Evolutionary conservation across 2,329 filamentous ascomycete species (phyloP).

Genomic region (Xylaria polymorpha): DNA sequence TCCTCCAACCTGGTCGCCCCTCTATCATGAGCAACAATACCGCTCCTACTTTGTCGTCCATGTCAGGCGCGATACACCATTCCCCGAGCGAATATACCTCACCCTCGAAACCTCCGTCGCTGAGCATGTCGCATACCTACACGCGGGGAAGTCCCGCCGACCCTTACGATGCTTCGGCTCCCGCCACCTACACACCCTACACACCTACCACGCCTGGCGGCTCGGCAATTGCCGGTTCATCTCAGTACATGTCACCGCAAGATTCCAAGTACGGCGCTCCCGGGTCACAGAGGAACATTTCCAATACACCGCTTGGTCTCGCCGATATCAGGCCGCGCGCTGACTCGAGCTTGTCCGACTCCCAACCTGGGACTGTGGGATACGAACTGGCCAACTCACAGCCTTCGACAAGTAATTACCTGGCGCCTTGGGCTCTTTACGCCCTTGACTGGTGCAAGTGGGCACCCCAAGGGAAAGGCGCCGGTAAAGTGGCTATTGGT

Average conservation of each 20-base stretch:
- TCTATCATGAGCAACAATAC: slow-evolving; percentile 57
- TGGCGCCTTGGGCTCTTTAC: slow-evolving; percentile 95
- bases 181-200: slow-evolving; percentile 65
- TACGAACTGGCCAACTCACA: slow-evolving; percentile 75
- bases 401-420: slow-evolving; percentile 86
- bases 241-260: slow-evolving; percentile 73
- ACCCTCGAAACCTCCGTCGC: slow-evolving; percentile 73
- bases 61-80: slow-evolving; percentile 57
- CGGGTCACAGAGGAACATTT: slow-evolving; percentile 70
- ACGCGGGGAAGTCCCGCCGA: slow-evolving; percentile 84
- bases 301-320: slow-evolving; percentile 89
- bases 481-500: slow-evolving; percentile 92
- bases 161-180: slow-evolving; percentile 62
- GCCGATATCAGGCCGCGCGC: slow-evolving; percentile 91
- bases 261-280: slow-evolving; percentile 67
- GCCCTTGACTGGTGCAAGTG: slow-evolving; percentile 99
- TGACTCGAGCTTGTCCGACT: slow-evolving; percentile 83
- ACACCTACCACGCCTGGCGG: slow-evolving; percentile 73
- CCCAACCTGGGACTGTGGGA: slow-evolving; percentile 68
- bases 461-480: slow-evolving; percentile 81
- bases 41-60: slow-evolving; percentile 59
- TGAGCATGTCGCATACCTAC: slow-evolving; percentile 77
- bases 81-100: slow-evolving; percentile 53
- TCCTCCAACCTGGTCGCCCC: slow-evolving; percentile 66
- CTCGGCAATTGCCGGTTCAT: slow-evolving; percentile 57